Percentiles rank a stretch among this genome's conserved stretches.
Conservation (phyloP, 768 basidiomycete genomes). For the Termitomyces sp. region DNA sequence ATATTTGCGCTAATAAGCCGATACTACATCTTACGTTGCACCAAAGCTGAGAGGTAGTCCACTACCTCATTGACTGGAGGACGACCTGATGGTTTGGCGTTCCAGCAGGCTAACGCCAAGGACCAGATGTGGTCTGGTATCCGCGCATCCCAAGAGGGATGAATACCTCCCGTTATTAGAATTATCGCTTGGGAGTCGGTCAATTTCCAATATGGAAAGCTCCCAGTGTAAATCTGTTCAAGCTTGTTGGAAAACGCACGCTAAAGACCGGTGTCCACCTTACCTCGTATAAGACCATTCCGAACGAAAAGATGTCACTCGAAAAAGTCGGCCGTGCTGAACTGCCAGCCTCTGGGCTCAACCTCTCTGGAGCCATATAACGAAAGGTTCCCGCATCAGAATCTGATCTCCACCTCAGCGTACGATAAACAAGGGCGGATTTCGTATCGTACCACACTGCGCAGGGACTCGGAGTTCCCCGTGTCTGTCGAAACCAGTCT, state of each 20-base stretch:
- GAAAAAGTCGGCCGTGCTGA: constrained; percentile 8
- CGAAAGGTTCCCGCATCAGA: constrained; percentile 7
- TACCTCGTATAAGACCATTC: constrained; percentile 15
- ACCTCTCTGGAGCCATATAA: constrained; percentile 14
- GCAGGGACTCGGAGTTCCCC: background rate
- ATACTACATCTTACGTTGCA: constrained; percentile 11
- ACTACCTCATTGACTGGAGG: constrained; percentile 4
- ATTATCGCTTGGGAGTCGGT: background rate
- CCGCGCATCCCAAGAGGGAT: background rate
- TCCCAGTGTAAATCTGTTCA: constrained; percentile 1
- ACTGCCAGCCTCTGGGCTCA: background rate
- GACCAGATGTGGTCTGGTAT: constrained; percentile 11
- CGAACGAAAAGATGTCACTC: constrained; percentile 13
- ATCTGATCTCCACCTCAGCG: background rate
- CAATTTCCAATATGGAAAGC: background rate
- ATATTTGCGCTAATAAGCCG: background rate
- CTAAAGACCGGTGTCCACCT: background rate
- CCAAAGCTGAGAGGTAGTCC: background rate
- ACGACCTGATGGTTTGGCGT: background rate
- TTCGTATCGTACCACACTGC: background rate
- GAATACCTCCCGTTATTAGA: background rate
- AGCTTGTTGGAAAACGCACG: background rate
- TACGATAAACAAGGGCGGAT: background rate
- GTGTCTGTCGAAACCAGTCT: background rate
- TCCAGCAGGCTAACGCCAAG: constrained; percentile 7